Conservation (phyloP, 345 rosid genomes). For the Murraya koenigii region DNA sequence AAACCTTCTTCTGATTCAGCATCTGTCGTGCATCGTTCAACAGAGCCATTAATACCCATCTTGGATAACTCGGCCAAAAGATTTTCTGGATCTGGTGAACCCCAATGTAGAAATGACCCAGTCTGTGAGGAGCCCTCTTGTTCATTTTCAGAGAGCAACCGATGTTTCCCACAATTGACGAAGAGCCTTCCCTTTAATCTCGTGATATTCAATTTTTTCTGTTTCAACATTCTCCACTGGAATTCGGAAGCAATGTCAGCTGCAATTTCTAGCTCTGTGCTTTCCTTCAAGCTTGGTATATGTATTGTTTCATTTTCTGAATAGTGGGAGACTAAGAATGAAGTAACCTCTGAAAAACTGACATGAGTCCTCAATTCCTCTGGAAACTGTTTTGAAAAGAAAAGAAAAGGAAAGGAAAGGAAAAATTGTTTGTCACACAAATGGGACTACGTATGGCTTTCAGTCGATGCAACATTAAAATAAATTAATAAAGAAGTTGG, state of each 20-base stretch:
- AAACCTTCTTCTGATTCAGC: constrained; percentile 24
- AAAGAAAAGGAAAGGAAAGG: constrained; percentile 4
- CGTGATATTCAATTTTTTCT: constrained; percentile 36
- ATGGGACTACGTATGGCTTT: background rate
- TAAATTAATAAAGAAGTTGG: background rate
- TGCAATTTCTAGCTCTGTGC: constrained; percentile 43
- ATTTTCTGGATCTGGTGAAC: constrained; percentile 43
- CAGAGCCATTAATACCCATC: constrained; percentile 48
- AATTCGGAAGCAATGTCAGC: constrained; percentile 48
- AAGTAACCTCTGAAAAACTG: constrained; percentile 23
- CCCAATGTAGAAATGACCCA: constrained; percentile 44
- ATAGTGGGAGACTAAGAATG: constrained; percentile 33
- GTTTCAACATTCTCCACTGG: constrained; percentile 45
- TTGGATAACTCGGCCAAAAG: constrained; percentile 45
- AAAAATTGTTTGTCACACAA: background rate
- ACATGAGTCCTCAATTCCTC: constrained; percentile 44
- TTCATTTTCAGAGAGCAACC: constrained; percentile 36
- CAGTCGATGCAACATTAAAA: constrained; percentile 1
- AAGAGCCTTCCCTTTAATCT: constrained; percentile 63
- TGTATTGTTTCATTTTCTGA: constrained; percentile 46
- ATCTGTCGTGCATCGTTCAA: constrained; percentile 28
- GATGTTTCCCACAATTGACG: constrained; percentile 44
- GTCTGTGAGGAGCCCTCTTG: constrained; percentile 24
- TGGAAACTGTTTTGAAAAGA: constrained; percentile 49
- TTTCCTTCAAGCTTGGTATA: constrained; percentile 35